Conservation (phyloP, 371 early-diverging fungal genomes). For the Cokeromyces recurvatus region DNA sequence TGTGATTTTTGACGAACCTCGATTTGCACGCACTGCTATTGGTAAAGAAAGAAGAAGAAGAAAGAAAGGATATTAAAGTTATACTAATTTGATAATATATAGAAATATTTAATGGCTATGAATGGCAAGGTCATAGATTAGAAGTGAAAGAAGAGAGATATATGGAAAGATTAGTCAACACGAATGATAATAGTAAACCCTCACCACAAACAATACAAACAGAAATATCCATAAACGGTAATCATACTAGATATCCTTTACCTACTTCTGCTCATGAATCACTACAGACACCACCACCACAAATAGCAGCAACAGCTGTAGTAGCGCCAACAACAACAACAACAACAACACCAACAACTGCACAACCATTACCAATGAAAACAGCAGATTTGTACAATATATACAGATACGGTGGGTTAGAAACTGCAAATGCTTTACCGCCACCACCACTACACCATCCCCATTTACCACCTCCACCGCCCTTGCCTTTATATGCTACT, state of each 20-base stretch:
- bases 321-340: too few relatives aligned
- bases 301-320: not conserved
- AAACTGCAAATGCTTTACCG: not conserved
- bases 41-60: conserved; percentile 27
- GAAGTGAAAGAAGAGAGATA: conserved; percentile 73
- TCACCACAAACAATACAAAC: not conserved
- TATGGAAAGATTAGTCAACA: conserved; percentile 7
- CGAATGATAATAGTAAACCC: not conserved
- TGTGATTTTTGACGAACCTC: conserved; percentile 63
- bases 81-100: not conserved
- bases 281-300: conserved; percentile 1
- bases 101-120: conserved; percentile 72
- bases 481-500: conserved; percentile 15
- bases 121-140: conserved; percentile 70
- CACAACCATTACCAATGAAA: too few relatives aligned
- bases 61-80: not conserved
- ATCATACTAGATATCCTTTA: too few relatives aligned
- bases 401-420: too few relatives aligned
- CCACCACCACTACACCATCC: conserved; percentile 15
- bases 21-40: conserved; percentile 68
- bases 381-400: too few relatives aligned
- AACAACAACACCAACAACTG: too few relatives aligned
- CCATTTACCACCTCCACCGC: not conserved
- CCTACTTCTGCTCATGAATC: too few relatives aligned
- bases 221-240: too few relatives aligned